Base-by-base conservation (phyloP, 2,329 filamentous ascomycete species). In the Huntiella savannae region DNA sequence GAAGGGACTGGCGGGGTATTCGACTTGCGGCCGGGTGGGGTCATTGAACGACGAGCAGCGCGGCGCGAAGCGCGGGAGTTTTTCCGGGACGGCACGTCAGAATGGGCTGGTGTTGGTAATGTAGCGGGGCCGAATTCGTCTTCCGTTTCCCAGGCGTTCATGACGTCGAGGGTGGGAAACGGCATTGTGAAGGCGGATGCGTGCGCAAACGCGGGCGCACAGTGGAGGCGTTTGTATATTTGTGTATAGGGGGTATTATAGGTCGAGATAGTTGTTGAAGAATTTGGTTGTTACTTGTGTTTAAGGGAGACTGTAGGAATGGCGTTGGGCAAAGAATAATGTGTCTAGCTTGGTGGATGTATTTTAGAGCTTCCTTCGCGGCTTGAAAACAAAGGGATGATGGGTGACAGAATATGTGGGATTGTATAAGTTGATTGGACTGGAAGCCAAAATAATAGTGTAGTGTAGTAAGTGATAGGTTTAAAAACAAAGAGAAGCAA, bases 11-110 rank as follows among this genome's bases (percentile, higher is more conserved):
- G 65, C 4, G 70, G 65, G 4, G 79, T 76, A 1, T 82, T 80
- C 1, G 72, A 45, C 28, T 68, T 65, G 16, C 60, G 57, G 5
- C 59, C 64, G 1, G 74, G 73, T 36, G 83, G 75, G 32, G 82
- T 83, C 35, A 69, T 65, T 19, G 79, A 81, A 46, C 79, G 73
- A 49, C 75, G 71, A 6, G 82, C 43, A 17, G 46, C 82, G 43
- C 71, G 65, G 51, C 61, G 70, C 15, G 71, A 73, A 37, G 54
- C 68, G 54, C 77, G 72, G 19, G 84, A 87, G 79, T 19, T 80
- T 81, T 52, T 80, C 77, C 33, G 71, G 70, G 44, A 47, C 5
- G 44, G 48, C n/a, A 47, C 43, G 33, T 49, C 43, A 3, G 43
- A 49, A 22, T 49, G 48, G 11, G 48, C 43, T 8, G 82, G 78